Evolutionary conservation across 2,329 filamentous ascomycete genomes (phyloP).

Genomic region (Fusarium sterilihyphosum): DNA sequence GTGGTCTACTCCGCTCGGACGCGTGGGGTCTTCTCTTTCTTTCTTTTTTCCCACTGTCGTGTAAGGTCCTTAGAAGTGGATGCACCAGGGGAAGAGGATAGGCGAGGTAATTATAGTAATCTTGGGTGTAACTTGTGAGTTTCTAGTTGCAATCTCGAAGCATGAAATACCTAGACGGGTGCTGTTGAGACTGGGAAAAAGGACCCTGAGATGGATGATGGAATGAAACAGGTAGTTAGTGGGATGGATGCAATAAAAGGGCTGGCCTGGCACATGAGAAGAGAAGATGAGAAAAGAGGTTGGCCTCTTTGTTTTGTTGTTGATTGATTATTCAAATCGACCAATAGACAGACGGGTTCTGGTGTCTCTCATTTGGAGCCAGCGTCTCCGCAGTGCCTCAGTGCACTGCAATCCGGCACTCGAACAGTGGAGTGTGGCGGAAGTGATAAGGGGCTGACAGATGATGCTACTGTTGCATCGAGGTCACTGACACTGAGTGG

Average conservation of each 20-base stretch:
- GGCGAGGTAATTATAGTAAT: constrained; percentile 10
- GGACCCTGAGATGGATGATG: constrained; percentile 21
- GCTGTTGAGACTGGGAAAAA: not conserved
- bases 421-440: constrained; percentile 12
- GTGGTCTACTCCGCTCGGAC: constrained; percentile 38
- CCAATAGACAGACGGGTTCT: constrained; percentile 8
- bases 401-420: constrained; percentile 3
- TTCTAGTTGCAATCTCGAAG: constrained; percentile 8
- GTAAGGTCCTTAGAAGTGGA: not conserved
- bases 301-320: constrained; percentile 37
- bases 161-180: not conserved
- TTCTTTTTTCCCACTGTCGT: constrained; percentile 10
- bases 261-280: constrained; percentile 4
- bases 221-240: constrained; percentile 24
- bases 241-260: not conserved
- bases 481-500: constrained; percentile 28
- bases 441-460: constrained; percentile 20
- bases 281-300: constrained; percentile 8
- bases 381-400: not conserved
- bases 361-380: constrained; percentile 12
- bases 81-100: not conserved
- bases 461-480: constrained; percentile 9
- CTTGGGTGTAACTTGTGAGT: not conserved
- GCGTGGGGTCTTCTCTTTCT: constrained; percentile 38
- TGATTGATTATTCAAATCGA: constrained; percentile 26